Conservation (phyloP, 805 yeast genomes). For the Lachancea fermentati region DNA sequence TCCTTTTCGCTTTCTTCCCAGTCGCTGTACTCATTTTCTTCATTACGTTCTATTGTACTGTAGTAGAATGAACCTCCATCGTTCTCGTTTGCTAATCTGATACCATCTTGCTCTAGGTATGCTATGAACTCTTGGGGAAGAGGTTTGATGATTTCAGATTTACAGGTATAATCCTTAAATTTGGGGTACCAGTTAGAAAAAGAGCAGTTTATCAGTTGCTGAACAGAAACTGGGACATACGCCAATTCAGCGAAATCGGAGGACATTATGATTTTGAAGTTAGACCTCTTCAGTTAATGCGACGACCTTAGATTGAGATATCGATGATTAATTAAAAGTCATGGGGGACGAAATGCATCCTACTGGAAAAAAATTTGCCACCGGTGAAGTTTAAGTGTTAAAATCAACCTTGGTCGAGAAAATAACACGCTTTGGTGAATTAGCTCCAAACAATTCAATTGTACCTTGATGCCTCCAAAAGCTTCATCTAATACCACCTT, state of each 20-base stretch:
- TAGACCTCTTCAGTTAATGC: no score
- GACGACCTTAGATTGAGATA: no score
- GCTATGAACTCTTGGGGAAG: conserved; percentile 52
- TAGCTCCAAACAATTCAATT: neutral
- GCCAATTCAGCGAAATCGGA: conserved; percentile 17
- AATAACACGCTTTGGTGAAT: neutral
- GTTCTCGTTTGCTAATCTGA: conserved; percentile 48
- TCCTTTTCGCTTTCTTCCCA: conserved; percentile 53
- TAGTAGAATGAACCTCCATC: conserved; percentile 29
- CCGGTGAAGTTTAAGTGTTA: neutral
- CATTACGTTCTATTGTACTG: conserved; percentile 34
- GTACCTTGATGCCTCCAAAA: conserved; percentile 20
- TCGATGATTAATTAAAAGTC: no score
- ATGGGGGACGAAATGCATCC: no score
- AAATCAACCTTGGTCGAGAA: neutral
- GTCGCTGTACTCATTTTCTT: conserved; percentile 68
- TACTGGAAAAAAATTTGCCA: neutral
- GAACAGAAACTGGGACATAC: conserved; percentile 29
- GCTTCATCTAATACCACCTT: conserved; percentile 77
- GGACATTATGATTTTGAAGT: conserved; percentile 1
- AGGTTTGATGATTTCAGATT: conserved; percentile 48
- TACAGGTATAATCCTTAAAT: conserved; percentile 46
- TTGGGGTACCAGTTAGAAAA: conserved; percentile 56
- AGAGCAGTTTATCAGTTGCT: conserved; percentile 46
- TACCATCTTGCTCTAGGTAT: conserved; percentile 64